Percentiles rank a stretch among this genome's conserved stretches.
Conservation (phyloP, 495 filamentous ascomycete genomes). For the Recurvomyces mirabilis region DNA sequence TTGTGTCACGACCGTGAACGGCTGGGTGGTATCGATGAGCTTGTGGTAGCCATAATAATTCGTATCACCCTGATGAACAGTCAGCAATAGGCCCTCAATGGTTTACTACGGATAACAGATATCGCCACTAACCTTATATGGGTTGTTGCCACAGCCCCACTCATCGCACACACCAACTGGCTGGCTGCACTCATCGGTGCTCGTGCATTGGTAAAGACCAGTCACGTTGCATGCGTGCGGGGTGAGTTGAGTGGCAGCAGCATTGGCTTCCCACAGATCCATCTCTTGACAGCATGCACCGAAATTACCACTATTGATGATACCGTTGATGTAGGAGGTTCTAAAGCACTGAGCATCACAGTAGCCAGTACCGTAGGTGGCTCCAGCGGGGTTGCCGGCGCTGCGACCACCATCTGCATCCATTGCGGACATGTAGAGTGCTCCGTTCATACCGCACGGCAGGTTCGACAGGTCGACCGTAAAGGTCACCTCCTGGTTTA, state of each 20-base stretch:
- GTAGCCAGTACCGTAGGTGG: constrained; percentile 64
- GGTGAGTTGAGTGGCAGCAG: constrained; percentile 43
- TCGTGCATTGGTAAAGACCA: constrained; percentile 46
- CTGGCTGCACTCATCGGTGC: constrained; percentile 40
- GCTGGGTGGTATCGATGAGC: constrained; percentile 49
- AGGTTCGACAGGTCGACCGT: constrained; percentile 54
- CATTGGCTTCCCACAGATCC: constrained; percentile 53
- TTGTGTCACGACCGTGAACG: constrained; percentile 60
- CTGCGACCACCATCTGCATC: constrained; percentile 48
- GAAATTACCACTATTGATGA: constrained; percentile 53
- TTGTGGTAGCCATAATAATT: constrained; percentile 45
- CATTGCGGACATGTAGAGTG: constrained; percentile 59
- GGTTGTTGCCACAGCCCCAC: constrained; percentile 71
- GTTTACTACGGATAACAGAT: too few relatives aligned
- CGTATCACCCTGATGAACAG: constrained; percentile 35
- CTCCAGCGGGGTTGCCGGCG: constrained; percentile 54
- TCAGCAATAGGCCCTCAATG: too few relatives aligned
- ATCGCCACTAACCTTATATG: constrained; percentile 53
- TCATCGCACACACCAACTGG: constrained; percentile 62
- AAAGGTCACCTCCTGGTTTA: constrained; percentile 55
- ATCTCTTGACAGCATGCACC: constrained; percentile 65
- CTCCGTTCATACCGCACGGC: constrained; percentile 60
- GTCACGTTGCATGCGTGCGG: constrained; percentile 53
- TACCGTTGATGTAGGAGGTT: constrained; percentile 38
- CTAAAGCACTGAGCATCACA: constrained; percentile 63